Evolutionary conservation across 2,329 filamentous ascomycete genomes (phyloP), one percentile per base, ranked within the genome.

Genomic region (Purpureocillium lavendulum): DNA sequence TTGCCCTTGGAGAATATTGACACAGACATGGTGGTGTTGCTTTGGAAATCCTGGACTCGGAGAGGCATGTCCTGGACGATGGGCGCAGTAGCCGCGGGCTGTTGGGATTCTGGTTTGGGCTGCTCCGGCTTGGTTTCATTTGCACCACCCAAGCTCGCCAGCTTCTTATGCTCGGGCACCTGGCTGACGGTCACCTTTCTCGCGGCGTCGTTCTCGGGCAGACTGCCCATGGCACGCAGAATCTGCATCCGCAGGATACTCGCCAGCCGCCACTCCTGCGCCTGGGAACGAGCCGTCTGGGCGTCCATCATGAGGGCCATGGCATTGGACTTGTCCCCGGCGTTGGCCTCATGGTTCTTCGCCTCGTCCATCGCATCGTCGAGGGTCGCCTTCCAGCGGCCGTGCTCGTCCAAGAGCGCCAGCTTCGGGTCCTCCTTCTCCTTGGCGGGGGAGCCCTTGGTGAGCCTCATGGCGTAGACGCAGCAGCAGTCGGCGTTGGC

Each of bases 401-500:
- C 74, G 1, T 65, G 50, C 4, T 52, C 57, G 49, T 75, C 67
- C 4, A 69, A 60, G 5, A 39, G 39, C n/a, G 44, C 26, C 33
- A 44, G 42, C 2, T 44, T 54, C 0, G 59, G 53, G 7, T 65
- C 60, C 24, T 53, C 41, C 40, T 55, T 58, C 31, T 61, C 59
- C 1, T 57, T 29, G 1, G 57, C 57, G 0, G 53, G 46, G 4
- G 47, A 43, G 0, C 57, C 57, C 43, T 63, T 56, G 21, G 55
- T 59, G 7, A 69, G 35, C 4, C 59, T 50, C 58, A 69, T 66
- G 26, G 70, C 64, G 69, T 77, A 81, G 14, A 69, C 66, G 15
- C 89, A 77, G 46, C 89, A 77, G 49, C 79, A 75, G 42, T 81
- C 74, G 1, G 88, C 82, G 60, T 96, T 83, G 4, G 82, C 87